Percentiles rank a stretch among this genome's conserved stretches.
phyloP scores from a whole-genome alignment of 805 yeast species.

The Sugiyamaella marilandica region DNA sequence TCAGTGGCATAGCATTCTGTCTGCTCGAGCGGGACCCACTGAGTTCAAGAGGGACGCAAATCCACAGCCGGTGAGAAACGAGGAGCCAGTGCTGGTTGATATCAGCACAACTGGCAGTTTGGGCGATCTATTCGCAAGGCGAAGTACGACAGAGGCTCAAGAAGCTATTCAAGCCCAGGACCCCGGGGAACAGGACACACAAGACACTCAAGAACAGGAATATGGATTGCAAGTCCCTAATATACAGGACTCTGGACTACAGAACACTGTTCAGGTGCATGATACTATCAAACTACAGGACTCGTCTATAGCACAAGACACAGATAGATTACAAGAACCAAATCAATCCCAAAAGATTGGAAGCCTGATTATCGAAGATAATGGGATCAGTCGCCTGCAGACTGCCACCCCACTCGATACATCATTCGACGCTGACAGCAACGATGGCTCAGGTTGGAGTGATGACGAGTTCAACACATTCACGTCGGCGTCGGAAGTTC shows the following conservation, averaged over 20 bases:
- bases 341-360: neutral
- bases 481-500: slow-evolving; percentile 15
- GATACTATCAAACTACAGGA: neutral
- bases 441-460: neutral
- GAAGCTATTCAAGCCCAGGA: no score
- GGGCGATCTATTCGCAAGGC: no score
- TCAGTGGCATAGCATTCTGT: slow-evolving; percentile 21
- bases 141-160: no score
- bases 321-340: neutral
- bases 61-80: neutral
- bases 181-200: neutral
- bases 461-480: slow-evolving; percentile 11
- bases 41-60: neutral
- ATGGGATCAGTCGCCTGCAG: neutral
- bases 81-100: neutral
- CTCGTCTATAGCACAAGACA: neutral
- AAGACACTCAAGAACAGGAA: neutral
- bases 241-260: neutral
- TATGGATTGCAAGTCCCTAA: no score
- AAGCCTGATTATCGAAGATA: neutral
- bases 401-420: no score
- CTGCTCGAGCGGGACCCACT: slow-evolving; percentile 14
- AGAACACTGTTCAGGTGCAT: neutral
- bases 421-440: neutral
- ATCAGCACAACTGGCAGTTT: no score